Evolutionary conservation across 495 filamentous ascomycete genomes (phyloP).

Genomic region (Aspergillus haitiensis): DNA sequence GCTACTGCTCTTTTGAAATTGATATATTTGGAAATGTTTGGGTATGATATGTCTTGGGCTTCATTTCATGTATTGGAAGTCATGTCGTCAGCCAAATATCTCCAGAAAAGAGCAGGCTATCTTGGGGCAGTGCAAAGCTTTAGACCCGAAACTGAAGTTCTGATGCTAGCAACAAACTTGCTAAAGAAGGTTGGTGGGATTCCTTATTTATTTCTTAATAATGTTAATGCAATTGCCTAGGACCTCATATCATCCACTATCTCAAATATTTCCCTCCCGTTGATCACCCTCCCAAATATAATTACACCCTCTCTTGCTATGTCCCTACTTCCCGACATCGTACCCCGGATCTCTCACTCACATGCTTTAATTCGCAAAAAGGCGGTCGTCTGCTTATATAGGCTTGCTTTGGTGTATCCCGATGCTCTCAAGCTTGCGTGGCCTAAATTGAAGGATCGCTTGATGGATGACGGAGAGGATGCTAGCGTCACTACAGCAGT

Average conservation of each 20-base stretch:
- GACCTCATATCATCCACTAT: conserved; percentile 76
- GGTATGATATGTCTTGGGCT: conserved; percentile 99
- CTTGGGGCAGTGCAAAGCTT: conserved; percentile 97
- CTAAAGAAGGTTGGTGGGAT: conserved; percentile 79
- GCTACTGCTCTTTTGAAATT: conserved; percentile 93
- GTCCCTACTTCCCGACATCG: conserved; percentile 79
- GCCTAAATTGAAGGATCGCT: conserved; percentile 92
- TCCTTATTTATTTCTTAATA: background rate
- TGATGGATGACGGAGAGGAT: conserved; percentile 89
- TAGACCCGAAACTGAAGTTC: conserved; percentile 88
- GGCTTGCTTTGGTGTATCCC: conserved; percentile 89
- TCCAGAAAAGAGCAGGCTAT: conserved; percentile 93
- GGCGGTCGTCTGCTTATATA: conserved; percentile 88
- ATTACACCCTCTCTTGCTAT: conserved; percentile 88
- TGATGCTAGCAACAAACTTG: conserved; percentile 96
- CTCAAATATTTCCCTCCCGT: conserved; percentile 76
- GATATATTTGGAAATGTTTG: conserved; percentile 97
- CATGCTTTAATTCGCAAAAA: conserved; percentile 86
- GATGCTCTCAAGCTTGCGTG: conserved; percentile 89
- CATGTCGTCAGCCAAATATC: conserved; percentile 92
- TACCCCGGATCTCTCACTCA: conserved; percentile 83
- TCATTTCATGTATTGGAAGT: conserved; percentile 97
- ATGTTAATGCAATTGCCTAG: conserved; percentile 41
- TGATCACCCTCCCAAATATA: conserved; percentile 85
- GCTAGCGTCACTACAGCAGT: conserved; percentile 92